Base-by-base conservation (phyloP, 805 yeast genomes). In the Ogataea neopini region DNA sequence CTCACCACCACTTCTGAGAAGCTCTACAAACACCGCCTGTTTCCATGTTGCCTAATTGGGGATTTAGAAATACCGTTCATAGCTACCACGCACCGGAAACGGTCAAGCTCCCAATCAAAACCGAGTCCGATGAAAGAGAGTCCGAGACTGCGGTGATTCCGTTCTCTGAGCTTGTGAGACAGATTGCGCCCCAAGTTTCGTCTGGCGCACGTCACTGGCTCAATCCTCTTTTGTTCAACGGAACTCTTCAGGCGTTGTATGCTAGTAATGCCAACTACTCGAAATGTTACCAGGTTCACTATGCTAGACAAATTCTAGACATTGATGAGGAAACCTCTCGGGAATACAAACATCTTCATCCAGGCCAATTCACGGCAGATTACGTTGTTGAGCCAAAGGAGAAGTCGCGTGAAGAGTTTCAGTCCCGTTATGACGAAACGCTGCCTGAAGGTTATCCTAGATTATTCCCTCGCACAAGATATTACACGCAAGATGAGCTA, bases 401-500 rank as follows among this genome's bases (percentile, higher is more conserved):
- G 36, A 52, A 52, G 11, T 56, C 61, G 5, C 48, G 40, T 1
- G 61, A 50, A 18, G 57, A 59, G n/a, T 68, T 68, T 45, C 46
- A 55, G 60, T 63, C 55, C 53, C 66, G 45, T 34, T 62, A 41
- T 65, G 46, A 44, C 40, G 69, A 63, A 67, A 84, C 69, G 40
- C 67, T 66, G 56, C 81, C 71, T 66, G 82, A 71, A 53, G 76
- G 67, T 42, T 76, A 72, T 76, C 84, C 84, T 29, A 71, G 77
- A 46, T 68, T 84, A 43, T 89, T 86, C 33, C 87, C 88, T 20
- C 71, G 90, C 54, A 83, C 88, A 1, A 75, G 86, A 61, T 86
- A 77, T 60, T 64, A 82, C 49, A 70, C 77, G 20, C 74, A 75
- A 1, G 62, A 64, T 1, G 80, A 78, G 52, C 67, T 78, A 25